Evolutionary conservation across 2,329 filamentous ascomycete genomes (phyloP), one percentile per base, ranked within the genome.

Genomic region (Claviceps purpurea): DNA sequence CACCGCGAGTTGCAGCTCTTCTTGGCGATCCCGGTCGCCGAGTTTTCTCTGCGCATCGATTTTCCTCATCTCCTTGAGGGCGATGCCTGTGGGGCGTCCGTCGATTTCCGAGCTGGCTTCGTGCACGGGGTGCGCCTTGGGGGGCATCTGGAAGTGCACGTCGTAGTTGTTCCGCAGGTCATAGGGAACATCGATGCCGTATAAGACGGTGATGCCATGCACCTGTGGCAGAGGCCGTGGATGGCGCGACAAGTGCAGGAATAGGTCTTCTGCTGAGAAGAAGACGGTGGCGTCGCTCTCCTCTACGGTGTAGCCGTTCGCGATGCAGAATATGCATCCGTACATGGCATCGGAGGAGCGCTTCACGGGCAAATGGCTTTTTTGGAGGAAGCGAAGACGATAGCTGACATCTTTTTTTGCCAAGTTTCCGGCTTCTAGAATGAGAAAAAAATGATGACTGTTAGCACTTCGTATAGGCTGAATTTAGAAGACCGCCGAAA

Each of bases 231-330:
- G 62, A 0, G 77, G 77, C 0, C 74, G 72, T 0, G 75, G 68
- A 56, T 81, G 77, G 2, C 76, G 71, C 3, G 75, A 68, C 49
- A 80, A 63, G 58, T 81, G 77, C 14, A 67, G 61, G 52, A 79
- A 78, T 3, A 80, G 67, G 47, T 75, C 69, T 52, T 70, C 71
- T 49, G 75, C 72, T 43, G 63, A 73, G 60, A 77, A 76, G 62
- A 80, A 80, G 13, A 80, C 73, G 0, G 77, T 80, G 2, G 77
- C 73, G 47, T 81, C 77, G 57, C 74, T 75, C 52, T 75, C 70
- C 48, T 79, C 74, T 2, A 71, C 61, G 0, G 76, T 78, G 22
- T 61, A 67, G 1, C 75, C 75, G 24, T 65, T 56, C 2, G 73
- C 68, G 6, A 77, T 64, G 59, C 77, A 81, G 59, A 80, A 79